Evolutionary conservation across 768 basidiomycete genomes (phyloP).

Genomic region (Pulveroboletus sp.): DNA sequence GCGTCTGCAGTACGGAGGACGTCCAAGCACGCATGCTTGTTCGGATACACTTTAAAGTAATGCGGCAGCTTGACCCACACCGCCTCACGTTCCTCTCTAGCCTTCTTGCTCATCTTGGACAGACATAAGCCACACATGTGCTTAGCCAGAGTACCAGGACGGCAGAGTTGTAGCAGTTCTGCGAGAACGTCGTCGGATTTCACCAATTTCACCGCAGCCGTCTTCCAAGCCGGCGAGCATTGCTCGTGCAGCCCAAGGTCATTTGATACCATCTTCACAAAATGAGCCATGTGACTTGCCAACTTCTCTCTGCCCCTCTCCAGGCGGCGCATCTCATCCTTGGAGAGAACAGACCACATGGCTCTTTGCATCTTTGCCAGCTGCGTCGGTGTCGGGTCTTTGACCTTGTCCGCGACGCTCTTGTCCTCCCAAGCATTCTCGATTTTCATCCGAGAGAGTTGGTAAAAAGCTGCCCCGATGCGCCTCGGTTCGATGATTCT

Average conservation of each 20-base stretch:
- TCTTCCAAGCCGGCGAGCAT: neutral
- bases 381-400: neutral
- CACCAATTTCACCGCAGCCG: neutral
- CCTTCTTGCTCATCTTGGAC: neutral
- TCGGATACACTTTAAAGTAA: neutral
- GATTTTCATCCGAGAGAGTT: neutral
- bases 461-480: neutral
- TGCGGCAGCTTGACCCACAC: neutral
- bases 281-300: neutral
- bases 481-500: neutral
- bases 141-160: neutral
- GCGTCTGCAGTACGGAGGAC: neutral
- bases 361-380: neutral
- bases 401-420: too few species aligned
- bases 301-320: neutral
- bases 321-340: neutral
- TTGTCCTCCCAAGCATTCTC: neutral
- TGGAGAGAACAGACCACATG: conserved; percentile 3
- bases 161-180: neutral
- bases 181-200: neutral
- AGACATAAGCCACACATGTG: neutral
- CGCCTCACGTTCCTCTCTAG: neutral
- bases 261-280: neutral
- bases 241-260: too few species aligned
- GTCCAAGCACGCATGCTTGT: neutral